Conservation (phyloP, 2,329 filamentous ascomycete genomes). For the Neonectria neomacrospora region DNA sequence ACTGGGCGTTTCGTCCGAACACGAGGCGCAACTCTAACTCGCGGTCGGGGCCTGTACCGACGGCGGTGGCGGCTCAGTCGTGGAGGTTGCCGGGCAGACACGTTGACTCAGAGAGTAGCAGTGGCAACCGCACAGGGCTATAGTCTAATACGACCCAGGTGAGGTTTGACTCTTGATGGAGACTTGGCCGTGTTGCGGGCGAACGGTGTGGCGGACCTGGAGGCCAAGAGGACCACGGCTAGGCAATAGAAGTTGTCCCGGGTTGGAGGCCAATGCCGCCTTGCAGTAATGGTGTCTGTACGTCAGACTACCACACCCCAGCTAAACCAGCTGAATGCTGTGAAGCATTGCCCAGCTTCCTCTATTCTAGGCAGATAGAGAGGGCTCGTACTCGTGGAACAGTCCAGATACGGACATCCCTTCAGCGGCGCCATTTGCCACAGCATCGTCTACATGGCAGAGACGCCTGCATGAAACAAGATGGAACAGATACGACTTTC, state of each 20-base stretch:
- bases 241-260: not conserved
- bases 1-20: conserved; percentile 32
- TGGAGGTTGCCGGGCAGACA: conserved; percentile 24
- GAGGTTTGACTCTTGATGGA: not conserved
- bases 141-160: not conserved
- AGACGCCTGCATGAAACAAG: conserved; percentile 23
- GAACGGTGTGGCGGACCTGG: conserved; percentile 13
- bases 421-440: conserved; percentile 26
- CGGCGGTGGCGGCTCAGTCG: conserved; percentile 21
- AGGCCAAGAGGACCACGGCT: not conserved
- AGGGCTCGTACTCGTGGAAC: conserved; percentile 37
- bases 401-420: conserved; percentile 29
- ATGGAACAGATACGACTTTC: conserved; percentile 9
- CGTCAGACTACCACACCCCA: conserved; percentile 1
- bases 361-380: conserved; percentile 22
- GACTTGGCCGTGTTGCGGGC: conserved; percentile 1
- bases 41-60: conserved; percentile 22
- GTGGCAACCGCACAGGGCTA: conserved; percentile 13
- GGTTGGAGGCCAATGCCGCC: not conserved
- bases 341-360: conserved; percentile 8
- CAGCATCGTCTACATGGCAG: conserved; percentile 15
- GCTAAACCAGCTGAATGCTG: conserved; percentile 12
- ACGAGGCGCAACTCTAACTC: conserved; percentile 33
- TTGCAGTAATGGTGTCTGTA: conserved; percentile 11
- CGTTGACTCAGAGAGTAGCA: conserved; percentile 12